Evolutionary conservation across 805 yeast genomes (phyloP).

Genomic region (Spathaspora sp.): DNA sequence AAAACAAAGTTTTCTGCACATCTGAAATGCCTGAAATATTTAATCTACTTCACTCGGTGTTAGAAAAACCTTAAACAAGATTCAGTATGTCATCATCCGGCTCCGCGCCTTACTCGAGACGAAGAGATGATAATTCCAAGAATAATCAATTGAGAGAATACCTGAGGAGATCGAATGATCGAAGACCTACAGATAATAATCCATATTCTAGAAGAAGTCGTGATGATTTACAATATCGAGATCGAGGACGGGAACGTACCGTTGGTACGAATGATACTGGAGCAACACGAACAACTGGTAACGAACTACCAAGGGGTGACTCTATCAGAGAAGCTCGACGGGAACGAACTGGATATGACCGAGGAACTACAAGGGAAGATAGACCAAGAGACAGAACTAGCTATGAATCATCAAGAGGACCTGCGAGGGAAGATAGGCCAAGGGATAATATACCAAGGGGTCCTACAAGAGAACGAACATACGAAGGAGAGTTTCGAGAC

Average conservation of each 20-base stretch:
- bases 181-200: not conserved
- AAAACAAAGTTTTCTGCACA: not conserved
- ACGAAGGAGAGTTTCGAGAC: not conserved
- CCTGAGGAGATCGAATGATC: not conserved
- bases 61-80: not conserved
- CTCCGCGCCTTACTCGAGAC: not conserved
- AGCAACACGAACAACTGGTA: not conserved
- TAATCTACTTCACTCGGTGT: too few species aligned
- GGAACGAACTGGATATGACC: not conserved
- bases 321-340: not conserved
- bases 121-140: not conserved
- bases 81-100: not conserved
- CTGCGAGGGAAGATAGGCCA: not conserved
- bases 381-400: too few species aligned
- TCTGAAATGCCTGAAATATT: not conserved
- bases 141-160: not conserved
- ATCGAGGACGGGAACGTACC: conserved; percentile 4
- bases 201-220: not conserved
- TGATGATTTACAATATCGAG: not conserved
- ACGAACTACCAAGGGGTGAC: not conserved
- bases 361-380: not conserved
- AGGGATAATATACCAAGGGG: not conserved
- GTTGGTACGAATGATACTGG: not conserved
- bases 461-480: not conserved
- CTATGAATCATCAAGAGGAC: not conserved